Base-by-base conservation (phyloP, 2,329 filamentous ascomycete genomes). In the Aureobasidium sp. region DNA sequence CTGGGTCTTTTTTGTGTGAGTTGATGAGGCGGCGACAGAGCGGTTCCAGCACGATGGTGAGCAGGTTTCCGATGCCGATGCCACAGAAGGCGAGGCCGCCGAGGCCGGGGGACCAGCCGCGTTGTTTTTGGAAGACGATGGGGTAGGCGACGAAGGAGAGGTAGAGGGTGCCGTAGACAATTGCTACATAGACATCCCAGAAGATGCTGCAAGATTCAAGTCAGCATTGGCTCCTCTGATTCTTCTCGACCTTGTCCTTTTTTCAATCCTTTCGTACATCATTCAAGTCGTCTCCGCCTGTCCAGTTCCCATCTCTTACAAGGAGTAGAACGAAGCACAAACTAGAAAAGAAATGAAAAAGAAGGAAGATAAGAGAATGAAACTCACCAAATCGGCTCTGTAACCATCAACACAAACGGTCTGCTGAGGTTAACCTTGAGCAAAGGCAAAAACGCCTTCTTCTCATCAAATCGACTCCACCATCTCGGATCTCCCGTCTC, bases 81-180 rank as follows among this genome's bases (percentile, higher is more conserved):
- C 90, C 92, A 6, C 87, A 69, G 73, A 95, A 97, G 1, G 90
- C 83, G 2, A 97, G 82, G 0, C 92, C 92, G 0, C 87, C 85
- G 39, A 88, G 75, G 1, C 89, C 87, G 0, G 87, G 79, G 2
- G 81, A 81, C 92, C 92, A 97, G 64, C 90, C 90, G 20, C 92
- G 87, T 63, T 84, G 75, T 44, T 87, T 79, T 12, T 81, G 79
- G 74, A 94, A 96, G 63, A 96, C 88, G 63, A 95, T 88, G 0
- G 92, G 92, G 72, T 95, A 95, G 13, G 90, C 90, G 17, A 95
- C 87, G 76, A 96, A 96, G 75, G 90, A 95, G 36, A 96, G 84
- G 70, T 94, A 94, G 1, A 97, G 79, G 44, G 96, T 91, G 20
- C 86, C 89, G 72, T 96, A 96, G 39, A 96, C 84, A 43, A 96